These are phyloP conservation scores for Nakazawaea sp. DNA, from an alignment of 805 yeast genomes.

Conservation along the genomic window DNA sequence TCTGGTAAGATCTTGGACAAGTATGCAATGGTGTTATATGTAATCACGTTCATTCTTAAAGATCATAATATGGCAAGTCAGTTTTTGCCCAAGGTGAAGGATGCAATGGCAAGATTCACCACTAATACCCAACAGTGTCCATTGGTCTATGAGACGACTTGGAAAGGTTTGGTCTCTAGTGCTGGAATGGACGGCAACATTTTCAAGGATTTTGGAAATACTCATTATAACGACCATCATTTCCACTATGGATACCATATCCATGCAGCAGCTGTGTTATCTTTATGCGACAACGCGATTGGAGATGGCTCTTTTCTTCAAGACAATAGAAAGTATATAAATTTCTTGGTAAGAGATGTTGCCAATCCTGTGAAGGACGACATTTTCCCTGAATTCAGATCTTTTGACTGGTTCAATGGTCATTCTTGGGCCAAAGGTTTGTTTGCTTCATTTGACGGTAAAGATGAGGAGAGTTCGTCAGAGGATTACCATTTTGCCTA, in stretches of 20 bases:
- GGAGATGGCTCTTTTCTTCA: slow-evolving; percentile 41
- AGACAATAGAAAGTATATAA: slow-evolving; percentile 39
- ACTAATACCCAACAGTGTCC: slow-evolving; percentile 62
- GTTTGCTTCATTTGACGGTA: slow-evolving; percentile 64
- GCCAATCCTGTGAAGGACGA: slow-evolving; percentile 50
- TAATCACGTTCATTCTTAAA: slow-evolving; percentile 54
- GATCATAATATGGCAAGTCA: slow-evolving; percentile 43
- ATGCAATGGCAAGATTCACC: slow-evolving; percentile 62
- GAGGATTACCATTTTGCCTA: slow-evolving; percentile 65
- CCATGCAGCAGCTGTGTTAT: slow-evolving; percentile 61
- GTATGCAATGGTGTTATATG: slow-evolving; percentile 77
- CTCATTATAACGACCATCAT: slow-evolving; percentile 70
- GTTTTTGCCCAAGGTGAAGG: slow-evolving; percentile 51
- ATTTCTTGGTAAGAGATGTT: slow-evolving; percentile 49
- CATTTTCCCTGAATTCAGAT: slow-evolving; percentile 54
- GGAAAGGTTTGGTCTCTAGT: slow-evolving; percentile 68
- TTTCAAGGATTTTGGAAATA: slow-evolving; percentile 64
- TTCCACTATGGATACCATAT: slow-evolving; percentile 73
- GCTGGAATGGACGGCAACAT: slow-evolving; percentile 45
- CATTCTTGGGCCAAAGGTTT: slow-evolving; percentile 74
- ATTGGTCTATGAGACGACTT: slow-evolving; percentile 65
- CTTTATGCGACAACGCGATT: slow-evolving; percentile 40
- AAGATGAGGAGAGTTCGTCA: slow-evolving; percentile 63
- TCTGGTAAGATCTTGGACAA: slow-evolving; percentile 86
- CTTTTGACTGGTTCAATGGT: slow-evolving; percentile 68